Percentiles rank a stretch among this genome's conserved stretches.
phyloP scores from a whole-genome alignment of 192 early-diverging fungal species.

The Backusella mclennaniae region DNA sequence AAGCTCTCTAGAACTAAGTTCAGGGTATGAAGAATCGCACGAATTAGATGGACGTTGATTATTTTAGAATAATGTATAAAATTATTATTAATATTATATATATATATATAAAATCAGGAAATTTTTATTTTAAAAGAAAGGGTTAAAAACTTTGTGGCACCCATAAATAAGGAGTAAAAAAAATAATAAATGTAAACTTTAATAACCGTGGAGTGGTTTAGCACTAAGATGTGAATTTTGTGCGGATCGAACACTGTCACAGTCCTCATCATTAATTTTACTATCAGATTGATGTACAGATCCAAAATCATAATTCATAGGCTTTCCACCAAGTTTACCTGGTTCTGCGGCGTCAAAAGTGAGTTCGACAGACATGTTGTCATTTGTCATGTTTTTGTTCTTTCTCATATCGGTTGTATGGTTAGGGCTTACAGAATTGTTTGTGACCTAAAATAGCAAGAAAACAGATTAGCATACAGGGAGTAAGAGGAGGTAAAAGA shows the following conservation, averaged over 20 bases:
- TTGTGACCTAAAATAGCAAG: conserved; percentile 15
- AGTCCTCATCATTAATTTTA: conserved; percentile 6
- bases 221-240: conserved; percentile 8
- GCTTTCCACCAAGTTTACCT: not conserved
- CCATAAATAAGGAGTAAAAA: conserved; percentile 4
- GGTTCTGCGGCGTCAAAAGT: conserved; percentile 18
- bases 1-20: conserved; percentile 1
- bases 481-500: not conserved
- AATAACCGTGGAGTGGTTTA: conserved; percentile 15
- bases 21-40: not conserved
- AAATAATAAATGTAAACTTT: not conserved
- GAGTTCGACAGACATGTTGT: conserved; percentile 13
- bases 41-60: not conserved
- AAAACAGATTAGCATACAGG: not conserved
- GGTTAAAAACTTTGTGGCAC: not conserved
- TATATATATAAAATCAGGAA: not conserved
- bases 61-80: not conserved
- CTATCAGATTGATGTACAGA: conserved; percentile 12
- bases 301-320: conserved; percentile 1
- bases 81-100: not conserved
- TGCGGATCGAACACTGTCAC: conserved; percentile 2
- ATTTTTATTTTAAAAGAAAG: not conserved
- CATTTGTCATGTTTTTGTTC: conserved; percentile 1
- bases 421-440: not conserved
- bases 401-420: conserved; percentile 9